Percentiles rank a stretch among this genome's conserved stretches.
These are phyloP conservation scores for Nicotiana paniculata DNA, from an alignment of 257 asterid genomes.

Conservation along the genomic window DNA sequence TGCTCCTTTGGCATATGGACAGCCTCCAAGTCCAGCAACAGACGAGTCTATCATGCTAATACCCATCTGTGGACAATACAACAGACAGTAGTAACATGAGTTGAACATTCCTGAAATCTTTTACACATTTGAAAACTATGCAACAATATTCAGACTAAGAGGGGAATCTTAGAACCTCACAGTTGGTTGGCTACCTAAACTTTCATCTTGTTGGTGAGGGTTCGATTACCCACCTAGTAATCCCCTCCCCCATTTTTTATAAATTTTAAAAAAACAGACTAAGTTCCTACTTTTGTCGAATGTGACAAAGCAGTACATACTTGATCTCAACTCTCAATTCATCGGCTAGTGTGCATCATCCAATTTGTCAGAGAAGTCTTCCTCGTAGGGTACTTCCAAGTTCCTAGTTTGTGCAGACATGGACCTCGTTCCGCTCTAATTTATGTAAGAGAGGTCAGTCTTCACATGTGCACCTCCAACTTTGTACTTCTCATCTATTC, in stretches of 20 bases:
- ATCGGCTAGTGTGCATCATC: background rate
- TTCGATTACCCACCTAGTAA: too few species aligned
- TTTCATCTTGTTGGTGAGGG: too few species aligned
- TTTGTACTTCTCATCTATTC: background rate
- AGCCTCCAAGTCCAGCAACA: conserved; percentile 82
- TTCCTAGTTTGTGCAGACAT: background rate
- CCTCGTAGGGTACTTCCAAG: background rate
- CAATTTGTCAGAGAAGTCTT: background rate
- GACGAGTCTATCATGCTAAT: conserved; percentile 86
- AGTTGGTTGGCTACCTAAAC: too few species aligned
- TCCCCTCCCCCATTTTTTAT: too few species aligned
- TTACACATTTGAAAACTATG: background rate
- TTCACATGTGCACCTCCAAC: background rate
- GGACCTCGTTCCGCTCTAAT: background rate
- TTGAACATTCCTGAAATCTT: background rate
- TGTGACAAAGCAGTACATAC: background rate
- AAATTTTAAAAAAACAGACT: too few species aligned
- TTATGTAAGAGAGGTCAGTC: background rate
- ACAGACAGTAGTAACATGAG: background rate
- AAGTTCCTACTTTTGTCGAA: background rate
- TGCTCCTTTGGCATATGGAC: conserved; percentile 92
- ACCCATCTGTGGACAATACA: conserved; percentile 54
- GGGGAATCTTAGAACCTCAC: too few species aligned
- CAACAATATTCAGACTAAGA: background rate
- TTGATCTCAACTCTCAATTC: background rate